A percentile compares a stretch with the other conserved stretches of the same genome.
Evolutionary conservation across 2,329 filamentous ascomycete genomes (phyloP).

Genomic region (Colletotrichum higginsianum): DNA sequence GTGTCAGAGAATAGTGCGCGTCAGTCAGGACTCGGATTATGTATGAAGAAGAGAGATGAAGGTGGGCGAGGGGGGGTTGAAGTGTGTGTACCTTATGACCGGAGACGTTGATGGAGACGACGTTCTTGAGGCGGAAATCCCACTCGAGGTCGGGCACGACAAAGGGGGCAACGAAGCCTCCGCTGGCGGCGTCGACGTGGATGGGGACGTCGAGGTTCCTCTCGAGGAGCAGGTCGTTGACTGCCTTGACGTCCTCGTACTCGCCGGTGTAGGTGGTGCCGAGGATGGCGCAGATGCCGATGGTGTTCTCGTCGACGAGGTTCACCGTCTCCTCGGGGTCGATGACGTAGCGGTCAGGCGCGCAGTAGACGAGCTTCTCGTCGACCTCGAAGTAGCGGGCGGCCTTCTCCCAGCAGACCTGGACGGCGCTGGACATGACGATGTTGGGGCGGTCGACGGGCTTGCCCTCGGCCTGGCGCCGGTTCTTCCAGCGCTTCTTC

Average conservation of each 20-base stretch:
- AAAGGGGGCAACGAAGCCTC: slow-evolving; percentile 94
- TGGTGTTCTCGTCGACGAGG: slow-evolving; percentile 79
- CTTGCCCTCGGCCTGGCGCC: slow-evolving; percentile 86
- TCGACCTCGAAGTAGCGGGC: slow-evolving; percentile 93
- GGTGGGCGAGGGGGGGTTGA: slow-evolving; percentile 55
- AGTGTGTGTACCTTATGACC: slow-evolving; percentile 80
- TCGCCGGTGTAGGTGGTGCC: slow-evolving; percentile 96
- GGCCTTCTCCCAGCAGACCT: slow-evolving; percentile 98
- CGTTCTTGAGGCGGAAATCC: slow-evolving; percentile 92
- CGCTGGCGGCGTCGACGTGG: slow-evolving; percentile 93
- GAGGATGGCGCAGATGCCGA: slow-evolving; percentile 92
- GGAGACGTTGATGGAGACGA: slow-evolving; percentile 94
- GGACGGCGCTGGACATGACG: slow-evolving; percentile 95
- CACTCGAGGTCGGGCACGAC: slow-evolving; percentile 86
- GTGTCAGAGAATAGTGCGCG: background rate
- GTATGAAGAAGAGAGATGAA: too few relatives aligned
- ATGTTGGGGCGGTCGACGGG: slow-evolving; percentile 87
- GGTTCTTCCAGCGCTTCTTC: slow-evolving; percentile 96
- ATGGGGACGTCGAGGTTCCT: slow-evolving; percentile 85
- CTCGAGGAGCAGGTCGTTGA: slow-evolving; percentile 89
- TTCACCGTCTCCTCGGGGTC: slow-evolving; percentile 74
- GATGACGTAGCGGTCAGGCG: slow-evolving; percentile 73
- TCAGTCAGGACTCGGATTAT: background rate
- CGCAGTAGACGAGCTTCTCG: slow-evolving; percentile 83
- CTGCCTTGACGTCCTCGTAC: slow-evolving; percentile 92